Conservation (phyloP, 176 grass and related monocot genomes). For the Paspalum vaginatum region DNA sequence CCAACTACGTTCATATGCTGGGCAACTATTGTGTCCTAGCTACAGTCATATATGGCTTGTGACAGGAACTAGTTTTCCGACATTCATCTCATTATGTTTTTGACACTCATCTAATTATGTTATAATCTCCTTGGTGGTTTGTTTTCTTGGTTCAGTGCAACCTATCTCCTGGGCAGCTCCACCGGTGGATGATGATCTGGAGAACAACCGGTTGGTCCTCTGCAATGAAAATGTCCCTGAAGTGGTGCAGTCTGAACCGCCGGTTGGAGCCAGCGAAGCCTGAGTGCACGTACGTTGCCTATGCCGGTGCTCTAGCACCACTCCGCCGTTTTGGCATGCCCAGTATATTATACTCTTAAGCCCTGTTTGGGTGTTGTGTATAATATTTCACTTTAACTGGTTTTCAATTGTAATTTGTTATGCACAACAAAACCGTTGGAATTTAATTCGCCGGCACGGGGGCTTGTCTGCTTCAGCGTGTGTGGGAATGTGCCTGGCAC, state of each 20-base stretch:
- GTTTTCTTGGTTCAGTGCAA: constrained; percentile 31
- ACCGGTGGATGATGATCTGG: background rate
- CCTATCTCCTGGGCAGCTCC: constrained; percentile 22
- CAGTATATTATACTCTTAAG: too few relatives aligned
- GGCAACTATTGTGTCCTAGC: background rate
- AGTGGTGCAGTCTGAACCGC: too few relatives aligned
- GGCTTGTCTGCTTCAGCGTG: too few relatives aligned
- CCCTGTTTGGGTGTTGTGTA: too few relatives aligned
- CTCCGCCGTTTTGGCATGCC: too few relatives aligned
- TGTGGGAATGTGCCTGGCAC: too few relatives aligned
- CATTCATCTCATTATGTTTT: background rate
- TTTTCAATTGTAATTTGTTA: too few relatives aligned
- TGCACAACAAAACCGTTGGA: too few relatives aligned
- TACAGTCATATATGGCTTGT: background rate
- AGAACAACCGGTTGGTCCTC: background rate
- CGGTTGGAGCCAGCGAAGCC: background rate
- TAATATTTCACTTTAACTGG: too few relatives aligned
- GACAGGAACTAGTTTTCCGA: background rate
- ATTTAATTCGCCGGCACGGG: too few relatives aligned
- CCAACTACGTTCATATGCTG: background rate
- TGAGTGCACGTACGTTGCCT: background rate
- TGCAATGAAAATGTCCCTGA: background rate
- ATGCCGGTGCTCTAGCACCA: background rate
- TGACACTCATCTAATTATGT: background rate
- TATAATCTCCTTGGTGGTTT: background rate